Evolutionary conservation across 345 rosid species (phyloP).

Genomic region (Luvunga scandens): DNA sequence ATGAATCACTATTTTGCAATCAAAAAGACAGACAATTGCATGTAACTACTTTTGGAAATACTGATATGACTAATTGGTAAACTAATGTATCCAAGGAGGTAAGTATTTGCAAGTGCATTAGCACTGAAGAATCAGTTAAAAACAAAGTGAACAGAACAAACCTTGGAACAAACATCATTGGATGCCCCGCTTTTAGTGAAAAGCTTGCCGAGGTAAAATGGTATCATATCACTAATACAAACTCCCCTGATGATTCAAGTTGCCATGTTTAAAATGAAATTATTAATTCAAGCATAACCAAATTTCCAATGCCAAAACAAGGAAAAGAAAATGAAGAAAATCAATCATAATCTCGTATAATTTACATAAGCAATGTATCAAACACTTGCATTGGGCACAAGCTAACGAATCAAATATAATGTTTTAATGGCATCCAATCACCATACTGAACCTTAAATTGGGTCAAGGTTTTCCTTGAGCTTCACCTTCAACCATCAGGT

Average conservation of each 20-base stretch:
- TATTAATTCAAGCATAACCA: neutral
- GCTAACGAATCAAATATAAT: neutral
- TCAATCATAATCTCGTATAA: neutral
- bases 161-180: constrained; percentile 78
- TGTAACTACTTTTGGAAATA: neutral
- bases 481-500: constrained; percentile 2
- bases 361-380: neutral
- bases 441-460: neutral
- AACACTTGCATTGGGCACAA: neutral
- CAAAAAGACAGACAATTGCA: neutral
- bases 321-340: neutral
- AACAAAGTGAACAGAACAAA: constrained; percentile 31
- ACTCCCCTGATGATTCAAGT: constrained; percentile 62
- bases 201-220: constrained; percentile 85
- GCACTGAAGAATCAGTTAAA: constrained; percentile 4
- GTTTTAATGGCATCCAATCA: neutral
- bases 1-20: neutral
- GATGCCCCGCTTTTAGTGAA: constrained; percentile 69
- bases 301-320: neutral
- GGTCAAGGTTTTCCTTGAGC: constrained; percentile 1
- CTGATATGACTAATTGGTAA: neutral
- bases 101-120: neutral
- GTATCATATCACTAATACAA: constrained; percentile 90
- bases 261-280: constrained; percentile 18
- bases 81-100: neutral